Conservation (phyloP, 352 stramenopile species). For the Hyaloperonospora brassicae region DNA sequence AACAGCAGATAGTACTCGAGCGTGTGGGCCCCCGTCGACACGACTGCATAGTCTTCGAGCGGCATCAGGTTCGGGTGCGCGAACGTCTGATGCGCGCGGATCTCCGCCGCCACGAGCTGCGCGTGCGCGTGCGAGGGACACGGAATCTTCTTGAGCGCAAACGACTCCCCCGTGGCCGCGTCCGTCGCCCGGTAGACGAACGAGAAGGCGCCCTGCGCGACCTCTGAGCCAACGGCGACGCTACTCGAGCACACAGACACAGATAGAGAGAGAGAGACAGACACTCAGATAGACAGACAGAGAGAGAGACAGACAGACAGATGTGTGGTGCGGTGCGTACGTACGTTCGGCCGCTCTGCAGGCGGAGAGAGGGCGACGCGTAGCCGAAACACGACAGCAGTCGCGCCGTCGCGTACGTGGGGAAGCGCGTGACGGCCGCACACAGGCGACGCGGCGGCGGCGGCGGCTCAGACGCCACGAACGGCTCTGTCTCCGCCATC, state of each 20-base stretch:
- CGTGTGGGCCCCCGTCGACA: constrained; percentile 32
- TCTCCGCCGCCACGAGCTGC: constrained; percentile 72
- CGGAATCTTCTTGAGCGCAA: constrained; percentile 87
- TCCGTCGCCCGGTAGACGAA: constrained; percentile 79
- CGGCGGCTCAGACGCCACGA: constrained; percentile 22
- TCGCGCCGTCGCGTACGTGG: constrained; percentile 48
- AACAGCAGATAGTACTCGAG: constrained; percentile 84
- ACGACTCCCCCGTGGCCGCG: constrained; percentile 58
- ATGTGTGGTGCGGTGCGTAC: neutral
- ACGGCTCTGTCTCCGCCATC: constrained; percentile 29
- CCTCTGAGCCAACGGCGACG: constrained; percentile 46
- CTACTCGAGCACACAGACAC: constrained; percentile 18
- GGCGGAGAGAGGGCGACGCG: constrained; percentile 39
- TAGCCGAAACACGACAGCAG: constrained; percentile 70
- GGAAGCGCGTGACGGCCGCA: constrained; percentile 50
- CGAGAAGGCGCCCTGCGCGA: constrained; percentile 84
- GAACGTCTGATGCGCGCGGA: constrained; percentile 69
- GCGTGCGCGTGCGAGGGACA: constrained; percentile 81
- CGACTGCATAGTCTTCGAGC: constrained; percentile 63
- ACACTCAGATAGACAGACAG: neutral
- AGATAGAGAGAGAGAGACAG: neutral
- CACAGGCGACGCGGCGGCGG: constrained; percentile 33
- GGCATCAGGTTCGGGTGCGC: constrained; percentile 80
- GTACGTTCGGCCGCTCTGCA: constrained; percentile 75
- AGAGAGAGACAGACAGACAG: neutral